Base-by-base conservation (phyloP, 139 green algal genomes). In the Coelastrella sp. region DNA sequence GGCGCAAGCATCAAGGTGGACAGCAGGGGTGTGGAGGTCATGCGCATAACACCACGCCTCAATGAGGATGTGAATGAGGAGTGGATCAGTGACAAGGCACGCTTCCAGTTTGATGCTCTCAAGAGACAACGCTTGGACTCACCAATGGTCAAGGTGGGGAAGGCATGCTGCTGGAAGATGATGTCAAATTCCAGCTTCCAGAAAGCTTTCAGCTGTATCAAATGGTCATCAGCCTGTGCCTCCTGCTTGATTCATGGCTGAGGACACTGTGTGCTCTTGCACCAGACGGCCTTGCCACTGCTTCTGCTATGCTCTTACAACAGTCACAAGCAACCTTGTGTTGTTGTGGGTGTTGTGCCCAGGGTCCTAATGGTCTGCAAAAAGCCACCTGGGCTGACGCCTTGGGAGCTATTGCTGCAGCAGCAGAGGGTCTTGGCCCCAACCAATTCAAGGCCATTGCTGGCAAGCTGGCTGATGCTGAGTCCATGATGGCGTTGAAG, bases 1-100 rank as follows among this genome's bases (percentile, higher is more conserved):
- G 97, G 97, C 8, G 82, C 91, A 41, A 96, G 94, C 92, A 98
- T 99, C 79, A 91, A 93, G 25, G 89, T 98, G 17, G 96, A 99
- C 85, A 81, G 81, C 81, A 77, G 95, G 3, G 96, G 96, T 8
- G 64, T 85, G 15, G 96, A 99, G 91, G 95, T 98, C n/a, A 98
- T 99, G 92, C 95, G 97, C 88, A 95, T 99, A 59, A 85, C 96
- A 48, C 96, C 98, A 0, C 91, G 96, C 3, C 80, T 98, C 45
- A 99, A 99, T 84, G 98, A 99, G 88, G 91, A 87, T 0, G 93
- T 99, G 7, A 99, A 99, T 81, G 97, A 99, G 95, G 97, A 99
- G 90, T 99, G 97, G 97, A 93, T 99, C 79, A 94, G 86, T 13
- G 97, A 99, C 94, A 98, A 98, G 89, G 91, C 89, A 2, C 93